Base-by-base conservation (phyloP, 495 filamentous ascomycete species). In the Aspergillus incahuasiensis region DNA sequence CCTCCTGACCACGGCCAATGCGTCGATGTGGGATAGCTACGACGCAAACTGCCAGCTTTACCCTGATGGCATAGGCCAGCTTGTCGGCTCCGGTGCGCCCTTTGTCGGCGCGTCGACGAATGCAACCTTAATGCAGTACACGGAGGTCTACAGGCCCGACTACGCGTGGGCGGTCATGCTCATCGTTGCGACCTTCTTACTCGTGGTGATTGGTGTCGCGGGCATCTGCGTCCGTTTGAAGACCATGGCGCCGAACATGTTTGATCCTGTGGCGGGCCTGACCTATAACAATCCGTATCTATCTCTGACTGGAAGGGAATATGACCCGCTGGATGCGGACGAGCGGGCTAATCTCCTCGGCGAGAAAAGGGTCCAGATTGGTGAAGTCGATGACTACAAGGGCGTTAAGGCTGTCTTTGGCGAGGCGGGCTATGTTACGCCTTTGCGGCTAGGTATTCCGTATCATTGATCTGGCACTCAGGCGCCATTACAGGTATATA, bases 91-190 rank as follows among this genome's bases (percentile, higher is more conserved):
- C 54, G 1, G n/a, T n/a, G n/a, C n/a, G n/a, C n/a, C n/a, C n/a
- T 61, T 61, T 19, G 45, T 61, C 3, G 58, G 53, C 21, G 58
- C 58, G 7, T 54, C 58, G 8, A 50, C 58, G 12, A 57, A 57
- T 21, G 54, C 53, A 8, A 57, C 53, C 13, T 34, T 61, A 20
- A 46, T 18, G 22, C 48, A 38, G 1, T 52, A 57, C n/a, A 61
- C 44, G 24, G 58, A 61, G 18, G 54, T 61, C 42, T 61, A 54
- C 38, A 16, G 16, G 11, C 54, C 58, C 16, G 30, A 48, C 9
- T 61, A 61, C 46, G 35, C n/a, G 20, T 56, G 48, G 53, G 54
- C 41, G 0, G 24, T 48, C 44, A 38, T 57, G 1, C 48, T 61
- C 18, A 52, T 57, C 13, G 15, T 57, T 5, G 52, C 55, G 1